phyloP scores from a whole-genome alignment of 1,139 yeast genomes.

The Kluyveromyces sp. region DNA sequence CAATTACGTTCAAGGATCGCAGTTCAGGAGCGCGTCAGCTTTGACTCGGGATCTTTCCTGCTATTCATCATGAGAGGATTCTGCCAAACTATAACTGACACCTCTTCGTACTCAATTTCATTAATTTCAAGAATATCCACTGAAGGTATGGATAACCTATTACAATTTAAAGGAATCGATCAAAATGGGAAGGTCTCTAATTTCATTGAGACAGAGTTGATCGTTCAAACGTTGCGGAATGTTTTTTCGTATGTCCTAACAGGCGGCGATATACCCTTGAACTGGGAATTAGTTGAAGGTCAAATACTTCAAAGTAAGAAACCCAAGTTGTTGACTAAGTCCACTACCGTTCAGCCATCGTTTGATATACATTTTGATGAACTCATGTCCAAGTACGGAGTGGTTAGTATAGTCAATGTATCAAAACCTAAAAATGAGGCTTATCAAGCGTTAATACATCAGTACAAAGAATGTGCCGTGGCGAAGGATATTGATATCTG shows the following conservation, averaged over 20 bases:
- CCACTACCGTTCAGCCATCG: conserved; percentile 60
- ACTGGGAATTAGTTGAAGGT: conserved; percentile 48
- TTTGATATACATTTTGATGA: conserved; percentile 58
- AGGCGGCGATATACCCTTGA: conserved; percentile 65
- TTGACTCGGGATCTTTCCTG: conserved; percentile 53
- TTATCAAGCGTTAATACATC: conserved; percentile 37
- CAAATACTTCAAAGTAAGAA: conserved; percentile 47
- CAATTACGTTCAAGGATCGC: conserved; percentile 53
- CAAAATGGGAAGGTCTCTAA: conserved; percentile 66
- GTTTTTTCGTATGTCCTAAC: conserved; percentile 54
- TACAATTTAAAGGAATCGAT: conserved; percentile 60
- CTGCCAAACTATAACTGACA: conserved; percentile 41
- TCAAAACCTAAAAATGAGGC: conserved; percentile 34
- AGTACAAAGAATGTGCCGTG: conserved; percentile 32
- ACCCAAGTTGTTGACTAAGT: conserved; percentile 49
- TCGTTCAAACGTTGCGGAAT: conserved; percentile 46
- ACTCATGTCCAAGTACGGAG: conserved; percentile 53
- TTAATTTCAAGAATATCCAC: conserved; percentile 63
- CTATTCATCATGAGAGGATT: conserved; percentile 60
- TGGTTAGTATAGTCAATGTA: conserved; percentile 54
- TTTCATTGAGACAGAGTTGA: conserved; percentile 59
- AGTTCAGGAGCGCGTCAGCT: conserved; percentile 40
- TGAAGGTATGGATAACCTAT: conserved; percentile 50
- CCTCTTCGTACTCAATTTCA: conserved; percentile 44
- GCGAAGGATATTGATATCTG: conserved; percentile 29